Evolutionary conservation across 2,329 filamentous ascomycete genomes (phyloP).

Genomic region (Aspergillus fumigatiaffinis): DNA sequence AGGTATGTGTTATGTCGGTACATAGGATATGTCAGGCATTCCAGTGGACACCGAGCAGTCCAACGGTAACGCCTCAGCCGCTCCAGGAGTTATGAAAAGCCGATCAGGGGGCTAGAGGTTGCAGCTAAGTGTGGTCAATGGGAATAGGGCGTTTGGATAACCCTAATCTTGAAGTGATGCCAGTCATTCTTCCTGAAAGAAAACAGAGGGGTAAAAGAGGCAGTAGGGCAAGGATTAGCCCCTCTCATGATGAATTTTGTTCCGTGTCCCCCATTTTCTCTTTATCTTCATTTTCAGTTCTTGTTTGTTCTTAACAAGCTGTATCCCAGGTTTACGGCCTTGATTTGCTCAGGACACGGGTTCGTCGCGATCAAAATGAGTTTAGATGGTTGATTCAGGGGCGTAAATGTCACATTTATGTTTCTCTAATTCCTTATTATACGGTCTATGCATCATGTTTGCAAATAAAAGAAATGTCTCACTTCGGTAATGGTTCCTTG

Average conservation of each 20-base stretch:
- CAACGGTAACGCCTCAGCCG: constrained; percentile 1
- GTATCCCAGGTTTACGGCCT: constrained; percentile 8
- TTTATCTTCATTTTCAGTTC: constrained; percentile 2
- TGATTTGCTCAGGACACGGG: constrained; percentile 9
- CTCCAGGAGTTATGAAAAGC: neutral
- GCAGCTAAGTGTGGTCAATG: neutral
- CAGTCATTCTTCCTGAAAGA: neutral
- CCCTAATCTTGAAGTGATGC: neutral
- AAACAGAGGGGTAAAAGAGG: neutral
- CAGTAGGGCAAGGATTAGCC: neutral
- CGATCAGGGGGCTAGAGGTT: neutral
- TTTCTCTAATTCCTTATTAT: constrained; percentile 14
- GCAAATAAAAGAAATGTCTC: neutral
- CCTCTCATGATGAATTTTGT: neutral
- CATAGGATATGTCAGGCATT: neutral
- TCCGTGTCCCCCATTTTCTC: neutral
- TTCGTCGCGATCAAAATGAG: constrained; percentile 18
- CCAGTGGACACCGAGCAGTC: neutral
- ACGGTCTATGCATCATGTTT: constrained; percentile 10
- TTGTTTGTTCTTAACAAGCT: constrained; percentile 12
- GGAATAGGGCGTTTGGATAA: neutral
- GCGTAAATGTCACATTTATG: constrained; percentile 16
- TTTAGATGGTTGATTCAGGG: constrained; percentile 14
- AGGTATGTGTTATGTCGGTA: constrained; percentile 4
- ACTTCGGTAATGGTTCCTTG: neutral